Base-by-base conservation (phyloP, 2,329 filamentous ascomycete genomes). In the Xylaria sp. region DNA sequence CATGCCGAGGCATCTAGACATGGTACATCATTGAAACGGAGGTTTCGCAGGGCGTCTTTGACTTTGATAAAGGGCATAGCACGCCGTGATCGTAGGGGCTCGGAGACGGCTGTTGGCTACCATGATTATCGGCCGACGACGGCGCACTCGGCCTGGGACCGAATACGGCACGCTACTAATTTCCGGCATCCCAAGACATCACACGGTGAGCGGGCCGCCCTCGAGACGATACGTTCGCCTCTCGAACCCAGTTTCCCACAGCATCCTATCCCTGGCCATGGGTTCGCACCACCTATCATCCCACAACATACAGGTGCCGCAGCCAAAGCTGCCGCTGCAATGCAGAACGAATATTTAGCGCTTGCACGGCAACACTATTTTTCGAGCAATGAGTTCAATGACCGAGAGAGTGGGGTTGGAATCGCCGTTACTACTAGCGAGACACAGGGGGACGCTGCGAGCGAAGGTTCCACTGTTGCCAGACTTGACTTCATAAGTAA, bases 401-500 rank as follows among this genome's bases (percentile, higher is more conserved):
- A 91, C 71, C 81, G 84, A 31, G 88, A 91, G 79, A 90, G 89
- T 73, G 88, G 88, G 23, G 89, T 91, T 61, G 88, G 88, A 38
- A 90, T 91, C 59, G 82, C 84, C 0, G 78, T 89, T 2, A 84
- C 85, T 1, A 77, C 82, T 20, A 79, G 82, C 31, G 79, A 79
- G n/a, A 75, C 77, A 23, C 77, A 81, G 38, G 68, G 76, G 17
- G 76, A 76, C 31, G 71, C 75, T 3, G 77, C 77, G 28, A 76
- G 79, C 20, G 81, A 81, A 4, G 81, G 83, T 17, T 76, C 79
- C 1, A 76, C 76, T 26, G 79, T 82, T 13, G 73, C 73, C 75
- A 83, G 84, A 54, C 80, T 89, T 15, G 88, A 91, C 77, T 90
- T 90, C 71, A 80, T 91, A 65, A 78, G 82, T 0, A 75, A 78